Evolutionary conservation across 2,329 filamentous ascomycete genomes (phyloP).

Genomic region (Aphanocladium album): DNA sequence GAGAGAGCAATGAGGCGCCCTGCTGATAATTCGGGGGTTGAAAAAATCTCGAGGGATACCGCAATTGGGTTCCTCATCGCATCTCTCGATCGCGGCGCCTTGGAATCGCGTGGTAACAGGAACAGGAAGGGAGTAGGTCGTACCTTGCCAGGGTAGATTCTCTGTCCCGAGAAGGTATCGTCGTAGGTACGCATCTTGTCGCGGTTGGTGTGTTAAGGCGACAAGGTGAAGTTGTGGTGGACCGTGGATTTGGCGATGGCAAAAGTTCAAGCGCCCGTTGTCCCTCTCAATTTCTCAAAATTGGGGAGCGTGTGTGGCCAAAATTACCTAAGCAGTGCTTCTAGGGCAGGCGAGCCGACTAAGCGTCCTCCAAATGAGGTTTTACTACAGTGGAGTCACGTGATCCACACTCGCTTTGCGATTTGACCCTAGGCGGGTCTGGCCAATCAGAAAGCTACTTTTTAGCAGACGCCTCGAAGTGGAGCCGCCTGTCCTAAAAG

Average conservation of each 20-base stretch:
- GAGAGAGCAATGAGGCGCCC: conserved; percentile 2
- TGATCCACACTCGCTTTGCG: background rate
- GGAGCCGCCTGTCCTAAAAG: background rate
- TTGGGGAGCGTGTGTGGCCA: conserved; percentile 32
- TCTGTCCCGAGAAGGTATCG: conserved; percentile 61
- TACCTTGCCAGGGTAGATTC: conserved; percentile 66
- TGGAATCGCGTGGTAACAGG: conserved; percentile 2
- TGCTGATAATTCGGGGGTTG: background rate
- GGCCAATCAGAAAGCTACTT: background rate
- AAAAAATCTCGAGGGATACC: background rate
- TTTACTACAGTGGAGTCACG: background rate
- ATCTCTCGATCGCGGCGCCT: conserved; percentile 6
- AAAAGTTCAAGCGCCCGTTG: conserved; percentile 28
- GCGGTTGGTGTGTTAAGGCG: conserved; percentile 34
- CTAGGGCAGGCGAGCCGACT: conserved; percentile 9
- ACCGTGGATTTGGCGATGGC: conserved; percentile 34
- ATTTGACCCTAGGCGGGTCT: background rate
- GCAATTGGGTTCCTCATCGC: conserved; percentile 2
- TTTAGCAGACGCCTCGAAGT: background rate
- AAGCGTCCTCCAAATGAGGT: background rate
- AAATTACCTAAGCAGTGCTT: conserved; percentile 33
- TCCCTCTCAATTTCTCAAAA: conserved; percentile 36
- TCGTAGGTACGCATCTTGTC: conserved; percentile 63
- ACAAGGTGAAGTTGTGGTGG: conserved; percentile 38
- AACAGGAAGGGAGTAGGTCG: conserved; percentile 24